Conservation (phyloP, 805 yeast species). For the Lachancea waltii region DNA sequence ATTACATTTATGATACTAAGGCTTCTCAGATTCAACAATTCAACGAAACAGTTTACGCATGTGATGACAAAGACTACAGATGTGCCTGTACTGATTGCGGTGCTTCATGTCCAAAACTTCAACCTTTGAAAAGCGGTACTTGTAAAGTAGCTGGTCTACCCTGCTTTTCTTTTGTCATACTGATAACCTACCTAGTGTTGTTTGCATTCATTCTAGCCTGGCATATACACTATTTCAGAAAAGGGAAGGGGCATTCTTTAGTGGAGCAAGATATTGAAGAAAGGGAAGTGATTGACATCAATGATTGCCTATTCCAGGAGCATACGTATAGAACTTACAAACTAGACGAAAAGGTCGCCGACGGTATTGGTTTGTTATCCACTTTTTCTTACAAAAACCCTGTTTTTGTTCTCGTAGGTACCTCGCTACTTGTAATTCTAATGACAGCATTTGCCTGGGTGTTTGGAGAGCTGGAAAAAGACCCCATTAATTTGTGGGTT, state of each 20-base stretch:
- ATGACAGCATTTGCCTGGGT: conserved; percentile 38
- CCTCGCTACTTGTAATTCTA: conserved; percentile 9
- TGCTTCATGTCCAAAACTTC: conserved; percentile 65
- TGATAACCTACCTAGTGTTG: conserved; percentile 42
- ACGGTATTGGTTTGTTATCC: conserved; percentile 47
- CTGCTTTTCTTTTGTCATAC: conserved; percentile 63
- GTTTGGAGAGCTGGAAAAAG: conserved; percentile 57
- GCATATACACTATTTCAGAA: conserved; percentile 19
- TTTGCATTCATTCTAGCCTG: conserved; percentile 22
- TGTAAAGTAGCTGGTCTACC: conserved; percentile 62
- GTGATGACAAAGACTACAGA: conserved; percentile 57
- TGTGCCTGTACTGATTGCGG: conserved; percentile 94
- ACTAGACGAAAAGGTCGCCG: conserved; percentile 15
- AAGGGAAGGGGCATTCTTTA: conserved; percentile 21
- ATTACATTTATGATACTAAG: conserved; percentile 48
- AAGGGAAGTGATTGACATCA: conserved; percentile 18
- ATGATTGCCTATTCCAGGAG: conserved; percentile 14
- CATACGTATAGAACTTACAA: conserved; percentile 17
- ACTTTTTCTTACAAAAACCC: conserved; percentile 58
- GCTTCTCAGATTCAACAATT: conserved; percentile 12
- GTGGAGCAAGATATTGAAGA: conserved; percentile 16
- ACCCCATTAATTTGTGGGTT: conserved; percentile 88
- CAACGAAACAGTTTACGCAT: conserved; percentile 31
- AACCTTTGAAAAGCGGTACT: conserved; percentile 34
- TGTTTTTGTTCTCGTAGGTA: conserved; percentile 38